Evolutionary conservation across 192 early-diverging fungal genomes (phyloP).

Genomic region (Linnemannia zychae): DNA sequence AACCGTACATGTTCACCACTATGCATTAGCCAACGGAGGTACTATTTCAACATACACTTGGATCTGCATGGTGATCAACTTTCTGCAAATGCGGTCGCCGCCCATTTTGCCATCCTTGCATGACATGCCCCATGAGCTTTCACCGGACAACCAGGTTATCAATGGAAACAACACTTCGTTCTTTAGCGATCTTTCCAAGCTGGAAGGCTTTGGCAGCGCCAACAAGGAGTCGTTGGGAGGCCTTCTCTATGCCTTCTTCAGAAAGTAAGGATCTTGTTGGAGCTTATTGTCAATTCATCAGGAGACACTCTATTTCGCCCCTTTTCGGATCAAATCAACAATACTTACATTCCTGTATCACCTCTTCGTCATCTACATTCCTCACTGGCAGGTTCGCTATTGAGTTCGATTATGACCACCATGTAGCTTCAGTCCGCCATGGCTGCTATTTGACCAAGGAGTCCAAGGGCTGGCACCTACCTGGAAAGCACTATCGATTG

Average conservation of each 20-base stretch:
- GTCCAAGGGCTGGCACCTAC: constrained; percentile 90
- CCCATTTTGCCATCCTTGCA: constrained; percentile 93
- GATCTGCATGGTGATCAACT: constrained; percentile 94
- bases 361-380: background rate
- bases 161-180: constrained; percentile 81
- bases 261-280: constrained; percentile 52
- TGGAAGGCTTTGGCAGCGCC: constrained; percentile 74
- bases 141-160: constrained; percentile 50
- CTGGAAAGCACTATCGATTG: constrained; percentile 71
- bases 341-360: background rate
- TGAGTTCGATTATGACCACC: constrained; percentile 87
- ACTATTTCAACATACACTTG: constrained; percentile 96
- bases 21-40: constrained; percentile 85
- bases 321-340: background rate
- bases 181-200: constrained; percentile 73
- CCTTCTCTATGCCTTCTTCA: constrained; percentile 90
- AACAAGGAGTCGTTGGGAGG: constrained; percentile 86
- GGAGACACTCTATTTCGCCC: too few relatives aligned
- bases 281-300: too few relatives aligned
- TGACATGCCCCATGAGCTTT: constrained; percentile 56
- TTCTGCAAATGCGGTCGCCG: constrained; percentile 90
- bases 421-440: constrained; percentile 86
- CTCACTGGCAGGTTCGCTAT: constrained; percentile 67
- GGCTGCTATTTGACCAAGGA: constrained; percentile 85
- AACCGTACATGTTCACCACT: background rate